Base-by-base conservation (phyloP, 2,329 filamentous ascomycete species). In the Diaporthe destruens region DNA sequence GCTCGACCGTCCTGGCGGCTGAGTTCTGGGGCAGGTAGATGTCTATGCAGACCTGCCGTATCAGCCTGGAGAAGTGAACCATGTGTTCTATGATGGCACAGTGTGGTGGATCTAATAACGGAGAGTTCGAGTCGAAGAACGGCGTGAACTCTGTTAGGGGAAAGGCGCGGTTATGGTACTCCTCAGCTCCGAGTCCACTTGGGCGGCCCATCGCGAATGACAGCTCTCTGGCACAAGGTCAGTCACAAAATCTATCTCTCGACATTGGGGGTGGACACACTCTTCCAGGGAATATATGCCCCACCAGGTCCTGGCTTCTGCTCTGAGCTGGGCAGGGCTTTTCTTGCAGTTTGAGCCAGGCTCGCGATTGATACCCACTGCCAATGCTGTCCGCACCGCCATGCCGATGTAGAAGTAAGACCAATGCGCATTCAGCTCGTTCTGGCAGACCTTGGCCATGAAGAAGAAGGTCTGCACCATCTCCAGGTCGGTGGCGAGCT, bases 381-480 rank as follows among this genome's bases (percentile, higher is more conserved):
- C 83, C 16, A 87, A 76, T 14, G 84, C 84, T 6, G 83, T 86
- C 54, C 85, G 82, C 12, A 86, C 82, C 1, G 85, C 85, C 29
- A 85, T 80, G 0, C 85, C 85, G 12, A 86, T 80, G 69, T 86
- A 87, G 78, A 86, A 85, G 69, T 87, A 87, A 5, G 85, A 82
- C 74, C 84, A 78, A 72, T 86, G 84, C 7, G 84, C 84, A 66
- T 86, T 85, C 6, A 87, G 78, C 72, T 87, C 84, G 65, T 86
- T 85, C 71, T 87, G 85, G 73, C 84, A 86, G 5, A 87, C 81
- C 75, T 86, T 86, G 8, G 84, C 82, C 80, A 87, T 81, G 8
- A 87, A 79, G 73, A 86, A 84, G 44, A 85, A 81, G 55, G 83
- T 84, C 69, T 87, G 85, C 5, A 86, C 84, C 71, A 84, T 85